A percentile compares a stretch with the other conserved stretches of the same genome.
Evolutionary conservation across 2,329 filamentous ascomycete species (phyloP).

Genomic region (Sporothrix protearum): DNA sequence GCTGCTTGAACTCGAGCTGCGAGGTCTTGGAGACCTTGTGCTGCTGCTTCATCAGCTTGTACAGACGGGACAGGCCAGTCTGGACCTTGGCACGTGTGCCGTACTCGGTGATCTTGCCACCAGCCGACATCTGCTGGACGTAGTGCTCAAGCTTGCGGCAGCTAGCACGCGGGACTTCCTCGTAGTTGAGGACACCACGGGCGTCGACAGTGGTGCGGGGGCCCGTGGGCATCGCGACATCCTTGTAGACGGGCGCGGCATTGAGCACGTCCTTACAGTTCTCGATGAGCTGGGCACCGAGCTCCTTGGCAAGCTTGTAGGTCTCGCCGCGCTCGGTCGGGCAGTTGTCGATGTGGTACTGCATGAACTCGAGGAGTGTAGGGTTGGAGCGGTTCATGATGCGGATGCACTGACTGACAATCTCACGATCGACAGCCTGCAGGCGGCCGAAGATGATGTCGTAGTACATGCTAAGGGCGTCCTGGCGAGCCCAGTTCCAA

Average conservation of each 20-base stretch:
- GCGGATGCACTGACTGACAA: slow-evolving; percentile 95
- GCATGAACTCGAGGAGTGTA: slow-evolving; percentile 95
- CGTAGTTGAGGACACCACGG: slow-evolving; percentile 87
- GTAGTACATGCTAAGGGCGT: slow-evolving; percentile 97
- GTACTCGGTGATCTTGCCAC: slow-evolving; percentile 97
- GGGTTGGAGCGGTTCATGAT: slow-evolving; percentile 99
- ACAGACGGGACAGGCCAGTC: slow-evolving; percentile 89
- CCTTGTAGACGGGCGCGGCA: slow-evolving; percentile 86
- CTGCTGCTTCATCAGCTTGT: slow-evolving; percentile 97
- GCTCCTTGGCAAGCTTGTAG: slow-evolving; percentile 93
- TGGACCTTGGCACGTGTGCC: slow-evolving; percentile 98
- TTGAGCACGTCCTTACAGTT: slow-evolving; percentile 93
- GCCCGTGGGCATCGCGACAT: slow-evolving; percentile 86
- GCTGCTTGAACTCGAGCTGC: slow-evolving; percentile 89
- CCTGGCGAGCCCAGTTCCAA: slow-evolving; percentile 99
- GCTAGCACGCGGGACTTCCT: slow-evolving; percentile 80
- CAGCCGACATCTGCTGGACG: slow-evolving; percentile 96
- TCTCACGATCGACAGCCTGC: slow-evolving; percentile 90
- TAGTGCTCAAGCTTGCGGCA: slow-evolving; percentile 98
- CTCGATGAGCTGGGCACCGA: slow-evolving; percentile 88
- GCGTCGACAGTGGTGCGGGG: slow-evolving; percentile 90
- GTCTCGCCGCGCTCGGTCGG: slow-evolving; percentile 95
- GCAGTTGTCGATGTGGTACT: slow-evolving; percentile 99
- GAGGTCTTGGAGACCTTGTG: slow-evolving; percentile 96
- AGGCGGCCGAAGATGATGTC: slow-evolving; percentile 97